phyloP scores from a whole-genome alignment of 768 basidiomycete genomes.

The Lactarius sp. region DNA sequence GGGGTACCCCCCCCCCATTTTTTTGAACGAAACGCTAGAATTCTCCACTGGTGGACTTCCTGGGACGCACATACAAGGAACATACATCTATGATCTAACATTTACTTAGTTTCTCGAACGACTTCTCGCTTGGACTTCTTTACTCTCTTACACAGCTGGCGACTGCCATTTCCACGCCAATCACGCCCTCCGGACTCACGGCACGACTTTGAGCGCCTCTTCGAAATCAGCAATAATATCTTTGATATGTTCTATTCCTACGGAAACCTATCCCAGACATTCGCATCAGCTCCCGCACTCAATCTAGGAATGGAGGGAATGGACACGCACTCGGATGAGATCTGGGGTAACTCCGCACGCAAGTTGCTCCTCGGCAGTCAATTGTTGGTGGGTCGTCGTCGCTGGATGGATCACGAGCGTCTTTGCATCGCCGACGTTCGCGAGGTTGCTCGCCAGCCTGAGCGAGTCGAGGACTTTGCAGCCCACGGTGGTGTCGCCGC shows the following conservation, averaged over 20 bases:
- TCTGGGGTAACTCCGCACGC: constrained; percentile 61
- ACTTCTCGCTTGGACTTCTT: background rate
- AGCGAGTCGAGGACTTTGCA: constrained; percentile 65
- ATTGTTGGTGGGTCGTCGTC: constrained; percentile 70
- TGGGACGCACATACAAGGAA: too few relatives aligned
- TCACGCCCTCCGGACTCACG: constrained; percentile 9
- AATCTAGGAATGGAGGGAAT: background rate
- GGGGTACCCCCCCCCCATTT: too few relatives aligned
- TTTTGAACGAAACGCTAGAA: too few relatives aligned
- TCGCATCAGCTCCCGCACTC: background rate
- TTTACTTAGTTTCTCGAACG: too few relatives aligned
- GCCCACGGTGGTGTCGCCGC: constrained; percentile 42
- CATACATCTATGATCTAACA: too few relatives aligned
- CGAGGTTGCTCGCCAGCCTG: constrained; percentile 61
- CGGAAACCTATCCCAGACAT: constrained; percentile 33
- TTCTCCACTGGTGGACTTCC: too few relatives aligned
- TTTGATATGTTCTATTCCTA: constrained; percentile 39
- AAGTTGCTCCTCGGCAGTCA: constrained; percentile 54
- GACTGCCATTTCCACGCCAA: background rate
- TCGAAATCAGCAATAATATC: constrained; percentile 44
- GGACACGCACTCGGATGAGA: constrained; percentile 45
- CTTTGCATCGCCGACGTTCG: constrained; percentile 73
- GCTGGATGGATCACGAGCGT: constrained; percentile 77
- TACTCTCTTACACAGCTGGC: too few relatives aligned
- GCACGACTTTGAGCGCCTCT: constrained; percentile 33